phyloP scores from a whole-genome alignment of 768 basidiomycete genomes.

The Lactarius hatsudake region DNA sequence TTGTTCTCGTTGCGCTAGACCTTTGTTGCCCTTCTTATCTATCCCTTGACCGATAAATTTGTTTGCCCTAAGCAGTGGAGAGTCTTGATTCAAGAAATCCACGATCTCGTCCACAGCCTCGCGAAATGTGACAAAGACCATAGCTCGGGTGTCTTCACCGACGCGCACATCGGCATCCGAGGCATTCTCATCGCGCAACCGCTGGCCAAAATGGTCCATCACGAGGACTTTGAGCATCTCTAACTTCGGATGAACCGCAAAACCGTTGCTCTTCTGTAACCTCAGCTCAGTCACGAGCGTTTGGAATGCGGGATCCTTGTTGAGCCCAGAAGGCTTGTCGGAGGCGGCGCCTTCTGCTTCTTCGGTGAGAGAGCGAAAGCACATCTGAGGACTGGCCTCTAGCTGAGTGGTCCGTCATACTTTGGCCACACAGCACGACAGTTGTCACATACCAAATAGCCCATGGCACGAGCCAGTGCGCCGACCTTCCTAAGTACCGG shows the following conservation, averaged over 20 bases:
- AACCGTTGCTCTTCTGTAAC: conserved; percentile 49
- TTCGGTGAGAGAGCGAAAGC: conserved; percentile 60
- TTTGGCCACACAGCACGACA: conserved; percentile 14
- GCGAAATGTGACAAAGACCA: conserved; percentile 93
- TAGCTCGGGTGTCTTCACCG: conserved; percentile 60
- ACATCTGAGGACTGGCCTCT: conserved; percentile 80
- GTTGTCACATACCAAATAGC: conserved; percentile 65
- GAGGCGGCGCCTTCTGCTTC: conserved; percentile 42
- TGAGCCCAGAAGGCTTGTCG: conserved; percentile 41
- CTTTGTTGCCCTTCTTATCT: conserved; percentile 83
- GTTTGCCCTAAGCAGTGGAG: conserved; percentile 75
- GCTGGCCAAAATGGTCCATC: conserved; percentile 73
- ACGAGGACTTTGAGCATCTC: conserved; percentile 72
- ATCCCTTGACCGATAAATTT: conserved; percentile 90
- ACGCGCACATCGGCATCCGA: conserved; percentile 15
- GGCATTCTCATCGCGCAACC: conserved; percentile 33
- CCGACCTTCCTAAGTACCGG: conserved; percentile 51
- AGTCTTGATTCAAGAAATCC: conserved; percentile 67
- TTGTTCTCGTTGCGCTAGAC: conserved; percentile 89
- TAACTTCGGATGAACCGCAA: conserved; percentile 86
- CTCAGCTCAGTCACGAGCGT: conserved; percentile 68
- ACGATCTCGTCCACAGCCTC: conserved; percentile 92
- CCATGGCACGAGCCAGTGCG: conserved; percentile 76
- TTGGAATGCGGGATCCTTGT: conserved; percentile 57
- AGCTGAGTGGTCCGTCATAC: conserved; percentile 45